phyloP scores from a whole-genome alignment of 768 basidiomycete species.

The Scleroderma citrinum region DNA sequence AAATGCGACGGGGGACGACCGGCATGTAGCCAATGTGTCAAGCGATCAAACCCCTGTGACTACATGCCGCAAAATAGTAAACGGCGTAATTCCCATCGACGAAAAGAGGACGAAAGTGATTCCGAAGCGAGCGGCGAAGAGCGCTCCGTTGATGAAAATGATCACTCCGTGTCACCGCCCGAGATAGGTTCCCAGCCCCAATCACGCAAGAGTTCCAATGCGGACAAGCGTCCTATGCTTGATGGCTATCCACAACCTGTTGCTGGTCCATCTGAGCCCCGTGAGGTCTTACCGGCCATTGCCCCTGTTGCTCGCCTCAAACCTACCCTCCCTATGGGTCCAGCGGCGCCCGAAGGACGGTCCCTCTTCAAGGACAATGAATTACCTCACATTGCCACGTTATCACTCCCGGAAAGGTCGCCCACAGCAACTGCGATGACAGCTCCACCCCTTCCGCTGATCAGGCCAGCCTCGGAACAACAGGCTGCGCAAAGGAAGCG shows the following conservation, averaged over 20 bases:
- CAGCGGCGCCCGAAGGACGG: constrained; percentile 29
- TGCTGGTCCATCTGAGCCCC: constrained; percentile 37
- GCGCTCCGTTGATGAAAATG: constrained; percentile 44
- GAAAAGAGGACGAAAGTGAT: constrained; percentile 52
- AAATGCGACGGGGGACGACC: constrained; percentile 86
- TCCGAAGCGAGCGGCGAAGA: constrained; percentile 63
- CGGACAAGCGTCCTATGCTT: constrained; percentile 30
- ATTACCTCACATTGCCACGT: constrained; percentile 66
- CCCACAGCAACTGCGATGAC: constrained; percentile 51
- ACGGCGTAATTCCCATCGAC: constrained; percentile 60
- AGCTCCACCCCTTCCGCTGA: constrained; percentile 56
- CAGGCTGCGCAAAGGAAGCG: constrained; percentile 66
- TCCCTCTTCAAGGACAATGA: constrained; percentile 54
- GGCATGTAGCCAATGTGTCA: constrained; percentile 75
- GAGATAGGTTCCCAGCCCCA: constrained; percentile 31
- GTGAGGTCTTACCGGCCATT: constrained; percentile 36
- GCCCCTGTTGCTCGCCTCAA: constrained; percentile 31
- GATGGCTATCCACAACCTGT: constrained; percentile 25
- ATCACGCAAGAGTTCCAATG: constrained; percentile 32
- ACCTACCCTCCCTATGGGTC: constrained; percentile 17
- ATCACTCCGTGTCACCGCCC: constrained; percentile 52
- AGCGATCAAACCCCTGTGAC: constrained; percentile 73
- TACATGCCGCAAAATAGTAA: constrained; percentile 71
- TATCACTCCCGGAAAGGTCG: constrained; percentile 53
- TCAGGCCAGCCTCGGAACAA: constrained; percentile 61